Evolutionary conservation across 306 rosid genomes (phyloP), one percentile per base, ranked within the genome.

Genomic region (Prunus campanulata): DNA sequence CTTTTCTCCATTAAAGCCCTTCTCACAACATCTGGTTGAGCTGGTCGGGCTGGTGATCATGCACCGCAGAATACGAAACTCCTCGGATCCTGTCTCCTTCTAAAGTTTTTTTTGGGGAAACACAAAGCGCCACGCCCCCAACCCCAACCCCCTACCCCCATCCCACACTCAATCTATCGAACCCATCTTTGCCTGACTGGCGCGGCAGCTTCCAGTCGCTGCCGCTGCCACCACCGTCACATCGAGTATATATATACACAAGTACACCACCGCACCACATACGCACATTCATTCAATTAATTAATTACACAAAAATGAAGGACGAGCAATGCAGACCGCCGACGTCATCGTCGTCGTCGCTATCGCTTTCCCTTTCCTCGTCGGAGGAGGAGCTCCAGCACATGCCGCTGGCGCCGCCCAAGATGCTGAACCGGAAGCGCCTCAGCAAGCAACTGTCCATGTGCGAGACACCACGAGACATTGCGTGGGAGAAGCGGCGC

Each of bases 401-500:
- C 72, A 86, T 87, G 93, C 16, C 83, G 5, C 47, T 88, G 77
- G 76, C 55, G 2, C 89, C 94, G 2, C 80, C 86, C 6, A 65
- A 59, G 13, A 35, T 62, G 83, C 85, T 73, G 79, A 83, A 69
- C 77, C 75, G 77, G 68, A 92, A 83, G 84, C 79, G 85, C 20
- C 46, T 88, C 32, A 72, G 83, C 8, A 85, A 84, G 85, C 96
- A 88, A 42, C 66, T 85, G 3, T 89, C 97, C 0, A 78, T 88
- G 92, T 77, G 82, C 24, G 96, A 84, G 68, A 87, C 86, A 0
- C 60, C 87, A 0, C 72, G 97, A 0, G 92, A 95, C 60, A 72
- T 80, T 0, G 99, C 90, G 0, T 95, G 99, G 99, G 99, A 95
- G 88, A 92, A 70, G 71, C 87, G 90, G 51, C 85, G 92, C 8